Evolutionary conservation across 1,284 basidiomycete genomes (phyloP).

Genomic region (Gymnopus androsaceus): DNA sequence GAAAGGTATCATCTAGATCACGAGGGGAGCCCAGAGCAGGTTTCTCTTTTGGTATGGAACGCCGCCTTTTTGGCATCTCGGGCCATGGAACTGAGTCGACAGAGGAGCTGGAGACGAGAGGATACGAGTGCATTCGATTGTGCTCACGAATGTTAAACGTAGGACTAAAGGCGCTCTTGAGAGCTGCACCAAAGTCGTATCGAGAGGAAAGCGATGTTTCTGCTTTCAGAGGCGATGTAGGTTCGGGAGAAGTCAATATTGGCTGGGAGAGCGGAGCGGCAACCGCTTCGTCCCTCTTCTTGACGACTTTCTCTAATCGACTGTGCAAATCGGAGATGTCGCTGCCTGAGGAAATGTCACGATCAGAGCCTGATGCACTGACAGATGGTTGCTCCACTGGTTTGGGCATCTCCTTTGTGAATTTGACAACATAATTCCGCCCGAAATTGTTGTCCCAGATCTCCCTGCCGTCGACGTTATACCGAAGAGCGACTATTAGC

Average conservation of each 20-base stretch:
- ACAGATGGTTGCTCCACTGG: constrained; percentile 28
- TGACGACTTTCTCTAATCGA: constrained; percentile 60
- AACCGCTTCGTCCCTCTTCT: constrained; percentile 35
- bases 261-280: constrained; percentile 18
- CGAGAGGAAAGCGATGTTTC: constrained; percentile 44
- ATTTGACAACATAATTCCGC: constrained; percentile 76
- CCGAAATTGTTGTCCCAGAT: constrained; percentile 93
- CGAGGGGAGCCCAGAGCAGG: constrained; percentile 42
- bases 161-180: constrained; percentile 47
- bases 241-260: constrained; percentile 14
- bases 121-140: constrained; percentile 37
- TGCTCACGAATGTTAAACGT: constrained; percentile 28
- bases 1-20: constrained; percentile 37
- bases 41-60: constrained; percentile 15
- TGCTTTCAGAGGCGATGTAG: constrained; percentile 31
- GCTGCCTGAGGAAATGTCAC: constrained; percentile 19
- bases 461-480: constrained; percentile 69
- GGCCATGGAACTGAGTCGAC: constrained; percentile 41
- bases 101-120: constrained; percentile 23
- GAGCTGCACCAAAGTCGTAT: constrained; percentile 57
- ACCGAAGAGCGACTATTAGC: constrained; percentile 81
- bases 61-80: constrained; percentile 27
- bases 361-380: constrained; percentile 16
- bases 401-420: constrained; percentile 36
- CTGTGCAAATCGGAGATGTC: constrained; percentile 51